A percentile compares a stretch with the other conserved stretches of the same genome.
phyloP scores from a whole-genome alignment of 1,284 basidiomycete genomes.

The Leccinum colubrinum region DNA sequence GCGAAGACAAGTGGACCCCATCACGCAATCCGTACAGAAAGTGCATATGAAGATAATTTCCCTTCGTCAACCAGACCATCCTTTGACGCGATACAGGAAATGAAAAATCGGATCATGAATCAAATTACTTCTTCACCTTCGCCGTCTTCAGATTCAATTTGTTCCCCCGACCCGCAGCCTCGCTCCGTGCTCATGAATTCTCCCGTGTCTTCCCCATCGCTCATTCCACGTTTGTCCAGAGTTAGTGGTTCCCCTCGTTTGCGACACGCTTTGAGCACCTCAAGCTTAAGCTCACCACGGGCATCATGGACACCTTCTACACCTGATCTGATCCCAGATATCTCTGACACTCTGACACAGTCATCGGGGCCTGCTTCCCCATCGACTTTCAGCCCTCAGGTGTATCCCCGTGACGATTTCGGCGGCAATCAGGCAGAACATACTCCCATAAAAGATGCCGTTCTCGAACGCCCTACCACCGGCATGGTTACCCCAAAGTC shows the following conservation, averaged over 20 bases:
- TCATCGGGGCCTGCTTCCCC: conserved; percentile 60
- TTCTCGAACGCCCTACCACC: conserved; percentile 8
- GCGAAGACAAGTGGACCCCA: not conserved
- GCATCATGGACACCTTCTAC: conserved; percentile 43
- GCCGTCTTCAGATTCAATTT: conserved; percentile 20
- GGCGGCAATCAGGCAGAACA: conserved; percentile 11
- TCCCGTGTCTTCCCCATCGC: conserved; percentile 22
- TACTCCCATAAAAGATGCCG: conserved; percentile 3
- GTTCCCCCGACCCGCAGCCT: conserved; percentile 13
- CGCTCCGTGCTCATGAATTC: conserved; percentile 12
- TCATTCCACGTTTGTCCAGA: conserved; percentile 31
- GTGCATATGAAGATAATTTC: conserved; percentile 15
- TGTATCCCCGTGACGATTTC: conserved; percentile 13
- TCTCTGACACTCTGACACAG: conserved; percentile 54
- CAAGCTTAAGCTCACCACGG: conserved; percentile 30
- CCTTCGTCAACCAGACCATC: conserved; percentile 36
- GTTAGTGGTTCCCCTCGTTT: conserved; percentile 27
- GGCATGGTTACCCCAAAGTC: conserved; percentile 24
- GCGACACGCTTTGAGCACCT: conserved; percentile 28
- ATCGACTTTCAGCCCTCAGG: conserved; percentile 37
- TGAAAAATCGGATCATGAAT: conserved; percentile 59
- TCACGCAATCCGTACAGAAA: conserved; percentile 6
- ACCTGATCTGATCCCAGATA: conserved; percentile 61
- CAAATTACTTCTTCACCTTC: conserved; percentile 30
- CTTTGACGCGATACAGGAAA: conserved; percentile 56